phyloP scores from a whole-genome alignment of 371 early-diverging fungal species.

The Amoeboaphelidium occidentale region DNA sequence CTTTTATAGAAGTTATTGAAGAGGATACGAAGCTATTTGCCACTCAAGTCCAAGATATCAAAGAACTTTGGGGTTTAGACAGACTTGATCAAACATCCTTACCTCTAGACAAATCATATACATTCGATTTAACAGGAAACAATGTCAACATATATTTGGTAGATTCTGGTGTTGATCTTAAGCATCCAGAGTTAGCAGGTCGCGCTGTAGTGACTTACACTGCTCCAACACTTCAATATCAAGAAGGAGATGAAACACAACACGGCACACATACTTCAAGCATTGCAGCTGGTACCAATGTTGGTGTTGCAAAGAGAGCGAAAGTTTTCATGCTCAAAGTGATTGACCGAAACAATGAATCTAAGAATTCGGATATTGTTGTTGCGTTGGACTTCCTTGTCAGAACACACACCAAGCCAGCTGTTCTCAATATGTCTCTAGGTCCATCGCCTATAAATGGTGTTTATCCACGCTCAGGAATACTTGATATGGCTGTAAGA shows the following conservation, averaged over 20 bases:
- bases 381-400: conserved; percentile 5
- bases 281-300: conserved; percentile 13
- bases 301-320: conserved; percentile 18
- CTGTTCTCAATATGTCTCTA: conserved; percentile 10
- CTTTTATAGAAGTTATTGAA: not conserved
- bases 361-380: conserved; percentile 4
- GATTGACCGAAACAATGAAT: conserved; percentile 5
- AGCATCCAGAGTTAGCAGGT: not conserved
- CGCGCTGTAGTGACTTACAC: no score
- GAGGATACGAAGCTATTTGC: no score
- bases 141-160: not conserved
- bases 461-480: not conserved
- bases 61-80: not conserved
- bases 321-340: conserved; percentile 8
- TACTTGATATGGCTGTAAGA: not conserved
- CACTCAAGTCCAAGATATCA: no score
- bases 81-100: not conserved
- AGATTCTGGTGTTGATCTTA: not conserved
- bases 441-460: not conserved
- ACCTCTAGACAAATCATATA: not conserved
- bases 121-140: not conserved
- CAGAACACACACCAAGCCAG: conserved; percentile 2
- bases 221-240: no score
- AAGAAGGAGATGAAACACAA: conserved; percentile 21
- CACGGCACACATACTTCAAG: conserved; percentile 25